Percentiles rank a stretch among this genome's conserved stretches.
Conservation (phyloP, 2,329 filamentous ascomycete species). For the Aspergillus tamarii region DNA sequence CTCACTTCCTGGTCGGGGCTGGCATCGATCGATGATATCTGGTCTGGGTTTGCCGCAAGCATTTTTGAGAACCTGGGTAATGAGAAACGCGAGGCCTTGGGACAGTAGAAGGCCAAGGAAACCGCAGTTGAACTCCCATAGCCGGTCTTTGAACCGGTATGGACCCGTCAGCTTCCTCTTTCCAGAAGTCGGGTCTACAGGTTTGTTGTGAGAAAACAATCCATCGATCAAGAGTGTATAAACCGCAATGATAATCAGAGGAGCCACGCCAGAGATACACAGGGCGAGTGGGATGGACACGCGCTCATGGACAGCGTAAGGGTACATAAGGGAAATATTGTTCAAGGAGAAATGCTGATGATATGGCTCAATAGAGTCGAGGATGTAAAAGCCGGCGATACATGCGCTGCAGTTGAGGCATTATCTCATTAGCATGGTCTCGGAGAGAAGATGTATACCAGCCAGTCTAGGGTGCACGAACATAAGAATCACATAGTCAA, state of each 20-base stretch:
- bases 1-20: constrained; percentile 39
- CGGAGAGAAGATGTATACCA: not conserved
- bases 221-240: constrained; percentile 63
- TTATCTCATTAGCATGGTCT: constrained; percentile 5
- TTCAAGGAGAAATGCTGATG: constrained; percentile 61
- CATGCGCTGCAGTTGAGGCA: constrained; percentile 47
- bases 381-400: constrained; percentile 54
- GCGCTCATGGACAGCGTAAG: constrained; percentile 59
- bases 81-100: constrained; percentile 59
- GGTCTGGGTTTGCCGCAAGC: constrained; percentile 63
- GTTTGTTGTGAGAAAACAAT: constrained; percentile 57
- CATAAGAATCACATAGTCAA: constrained; percentile 64
- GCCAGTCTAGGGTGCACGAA: constrained; percentile 35
- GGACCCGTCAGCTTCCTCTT: constrained; percentile 47
- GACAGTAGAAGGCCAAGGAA: constrained; percentile 60
- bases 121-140: constrained; percentile 67
- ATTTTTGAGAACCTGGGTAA: constrained; percentile 62
- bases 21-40: constrained; percentile 61
- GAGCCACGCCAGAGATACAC: constrained; percentile 53
- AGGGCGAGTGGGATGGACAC: constrained; percentile 55
- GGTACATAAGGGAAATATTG: constrained; percentile 62
- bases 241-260: constrained; percentile 55
- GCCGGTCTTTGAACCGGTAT: constrained; percentile 58
- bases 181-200: constrained; percentile 36
- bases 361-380: constrained; percentile 58